Evolutionary conservation across 805 yeast genomes (phyloP).

Genomic region (Gaillardinia entomophila): DNA sequence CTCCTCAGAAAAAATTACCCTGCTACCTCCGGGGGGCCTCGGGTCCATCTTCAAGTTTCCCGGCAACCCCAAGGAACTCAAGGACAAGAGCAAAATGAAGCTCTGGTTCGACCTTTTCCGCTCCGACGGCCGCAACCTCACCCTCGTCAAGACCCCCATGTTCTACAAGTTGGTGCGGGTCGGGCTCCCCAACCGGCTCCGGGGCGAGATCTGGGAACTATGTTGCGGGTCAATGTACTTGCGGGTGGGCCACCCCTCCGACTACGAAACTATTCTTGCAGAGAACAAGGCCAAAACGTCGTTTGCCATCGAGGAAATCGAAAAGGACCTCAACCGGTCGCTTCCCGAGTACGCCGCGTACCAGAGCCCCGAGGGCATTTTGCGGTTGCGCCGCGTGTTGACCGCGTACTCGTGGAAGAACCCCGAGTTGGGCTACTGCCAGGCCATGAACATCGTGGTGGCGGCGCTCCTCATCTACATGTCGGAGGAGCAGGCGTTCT

Average conservation of each 20-base stretch:
- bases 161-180: slow-evolving; percentile 82
- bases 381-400: slow-evolving; percentile 75
- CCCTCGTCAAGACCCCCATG: slow-evolving; percentile 65
- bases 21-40: slow-evolving; percentile 75
- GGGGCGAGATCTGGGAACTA: slow-evolving; percentile 97
- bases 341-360: slow-evolving; percentile 95
- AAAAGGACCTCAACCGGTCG: slow-evolving; percentile 90
- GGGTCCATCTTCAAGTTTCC: slow-evolving; percentile 85
- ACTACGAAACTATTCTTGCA: slow-evolving; percentile 52
- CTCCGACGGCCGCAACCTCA: slow-evolving; percentile 77
- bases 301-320: slow-evolving; percentile 91
- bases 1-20: slow-evolving; percentile 35
- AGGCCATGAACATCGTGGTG: slow-evolving; percentile 93
- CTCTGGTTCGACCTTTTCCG: slow-evolving; percentile 91
- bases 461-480: slow-evolving; percentile 76
- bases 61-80: slow-evolving; percentile 70
- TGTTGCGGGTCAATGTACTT: slow-evolving; percentile 80
- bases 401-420: slow-evolving; percentile 96
- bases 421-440: slow-evolving; percentile 97
- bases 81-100: slow-evolving; percentile 82
- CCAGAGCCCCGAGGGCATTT: slow-evolving; percentile 81
- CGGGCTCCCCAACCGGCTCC: slow-evolving; percentile 86
- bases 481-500: slow-evolving; percentile 96
- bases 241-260: slow-evolving; percentile 56
- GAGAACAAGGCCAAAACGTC: slow-evolving; percentile 63